Evolutionary conservation across 805 yeast genomes (phyloP), one percentile per base, ranked within the genome.

Genomic region (Candida boleticola): DNA sequence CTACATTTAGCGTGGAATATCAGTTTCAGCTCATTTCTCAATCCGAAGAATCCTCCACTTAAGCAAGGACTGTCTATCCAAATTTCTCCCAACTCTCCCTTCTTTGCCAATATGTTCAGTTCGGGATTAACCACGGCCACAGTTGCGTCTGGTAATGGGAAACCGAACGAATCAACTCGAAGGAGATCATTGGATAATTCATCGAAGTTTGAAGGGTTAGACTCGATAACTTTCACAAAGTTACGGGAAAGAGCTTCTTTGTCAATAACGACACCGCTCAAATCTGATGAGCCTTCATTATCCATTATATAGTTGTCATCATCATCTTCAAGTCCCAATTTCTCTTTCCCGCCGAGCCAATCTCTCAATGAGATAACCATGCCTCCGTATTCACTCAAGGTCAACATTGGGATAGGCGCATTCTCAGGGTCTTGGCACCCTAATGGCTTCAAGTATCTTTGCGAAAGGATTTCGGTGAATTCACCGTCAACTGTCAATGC

Each of bases 21-120:
- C 46, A 73, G 75, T 44, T 79, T 82, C 0, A 95, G 85, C 34
- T 85, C 74, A 35, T 66, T 67, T 25, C 88, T 39, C 66, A 79
- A 20, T 64, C 82, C 90, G 83, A 89, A 89, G 55, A 85, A 87
- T 0, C 96, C 96, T 13, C 96, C 97, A 2, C 95, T 83, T 5
- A 93, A 64, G 46, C 95, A 85, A 1, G 92, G 92, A 33, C 95
- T 84, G 54, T 90, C 97, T n/a, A 93, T 86, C 98, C 98, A 93
- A 26, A 93, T 83, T 61, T 93, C 99, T 21, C 99, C 99, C 13
- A 93, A 87, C 48, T 85, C 88, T 54, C 86, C 78, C 37, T 76
- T 83, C 2, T 82, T 80, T 3, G 88, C 85, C 14, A 93, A 66
- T 2, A 82, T 69, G 29, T 83, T 76, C 44, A 92, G 88, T 46